Evolutionary conservation across 805 yeast genomes (phyloP).

Genomic region (Candida nonsorbophila): DNA sequence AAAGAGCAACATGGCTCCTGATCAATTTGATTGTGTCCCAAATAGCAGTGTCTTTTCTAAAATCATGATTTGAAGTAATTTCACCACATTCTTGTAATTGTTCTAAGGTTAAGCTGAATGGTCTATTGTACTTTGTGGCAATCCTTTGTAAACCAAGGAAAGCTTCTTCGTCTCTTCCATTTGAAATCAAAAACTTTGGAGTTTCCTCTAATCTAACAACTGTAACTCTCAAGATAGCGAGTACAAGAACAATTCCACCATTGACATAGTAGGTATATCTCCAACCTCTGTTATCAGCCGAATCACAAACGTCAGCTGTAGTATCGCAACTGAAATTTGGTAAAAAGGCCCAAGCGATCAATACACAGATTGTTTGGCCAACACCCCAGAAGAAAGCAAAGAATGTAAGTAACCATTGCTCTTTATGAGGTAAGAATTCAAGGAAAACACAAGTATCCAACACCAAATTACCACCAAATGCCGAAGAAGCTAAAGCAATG

Average conservation of each 20-base stretch:
- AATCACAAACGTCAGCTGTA: conserved; percentile 32
- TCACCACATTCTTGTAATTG: conserved; percentile 43
- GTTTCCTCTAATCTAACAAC: conserved; percentile 42
- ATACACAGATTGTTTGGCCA: conserved; percentile 51
- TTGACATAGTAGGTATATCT: conserved; percentile 48
- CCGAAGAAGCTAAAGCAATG: conserved; percentile 38
- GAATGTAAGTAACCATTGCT: conserved; percentile 48
- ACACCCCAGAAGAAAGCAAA: conserved; percentile 56
- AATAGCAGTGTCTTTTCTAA: conserved; percentile 15
- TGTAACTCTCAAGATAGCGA: conserved; percentile 28
- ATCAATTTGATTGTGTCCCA: conserved; percentile 16
- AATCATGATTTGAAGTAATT: conserved; percentile 13
- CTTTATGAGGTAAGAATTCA: conserved; percentile 47
- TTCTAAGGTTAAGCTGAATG: conserved; percentile 41
- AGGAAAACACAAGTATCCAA: conserved; percentile 49
- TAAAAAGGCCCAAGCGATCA: conserved; percentile 54
- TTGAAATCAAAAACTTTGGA: conserved; percentile 51
- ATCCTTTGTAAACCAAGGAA: conserved; percentile 34
- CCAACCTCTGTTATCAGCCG: conserved; percentile 55
- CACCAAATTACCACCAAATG: conserved; percentile 55
- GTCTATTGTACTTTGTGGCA: conserved; percentile 43
- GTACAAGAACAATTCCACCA: conserved; percentile 43
- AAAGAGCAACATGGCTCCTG: conserved; percentile 31
- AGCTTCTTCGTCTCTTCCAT: conserved; percentile 50
- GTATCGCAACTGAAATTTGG: conserved; percentile 44